Conservation (phyloP, 495 filamentous ascomycete species). For the Pyronema omphalodes region DNA sequence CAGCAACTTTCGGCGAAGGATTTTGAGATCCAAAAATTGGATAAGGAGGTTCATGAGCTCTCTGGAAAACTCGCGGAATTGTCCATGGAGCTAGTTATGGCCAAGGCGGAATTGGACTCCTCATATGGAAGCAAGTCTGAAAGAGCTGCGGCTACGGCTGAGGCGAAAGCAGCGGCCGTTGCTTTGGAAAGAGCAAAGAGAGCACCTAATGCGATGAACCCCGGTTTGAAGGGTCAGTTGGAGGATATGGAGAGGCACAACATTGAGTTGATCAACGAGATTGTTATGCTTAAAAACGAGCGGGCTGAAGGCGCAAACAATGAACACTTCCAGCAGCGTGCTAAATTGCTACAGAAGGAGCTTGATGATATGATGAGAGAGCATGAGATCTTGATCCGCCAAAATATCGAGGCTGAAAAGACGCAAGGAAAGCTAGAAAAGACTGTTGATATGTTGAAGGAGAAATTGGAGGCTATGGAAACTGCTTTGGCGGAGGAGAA, state of each 20-base stretch:
- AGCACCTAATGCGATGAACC: slow-evolving; percentile 26
- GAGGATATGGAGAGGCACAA: slow-evolving; percentile 44
- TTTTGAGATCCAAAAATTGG: slow-evolving; percentile 32
- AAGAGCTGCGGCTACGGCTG: slow-evolving; percentile 56
- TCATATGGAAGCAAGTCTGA: slow-evolving; percentile 68
- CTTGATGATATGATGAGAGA: slow-evolving; percentile 65
- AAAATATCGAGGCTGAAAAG: slow-evolving; percentile 70
- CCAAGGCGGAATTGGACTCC: slow-evolving; percentile 83
- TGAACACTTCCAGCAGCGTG: slow-evolving; percentile 37
- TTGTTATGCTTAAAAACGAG: slow-evolving; percentile 34
- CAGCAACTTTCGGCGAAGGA: slow-evolving; percentile 26
- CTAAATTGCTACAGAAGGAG: slow-evolving; percentile 53
- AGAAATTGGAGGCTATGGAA: slow-evolving; percentile 50
- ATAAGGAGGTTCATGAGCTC: slow-evolving; percentile 50
- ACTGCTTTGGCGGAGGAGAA: slow-evolving; percentile 51
- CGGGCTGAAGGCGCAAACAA: slow-evolving; percentile 23
- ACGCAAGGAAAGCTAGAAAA: slow-evolving; percentile 62
- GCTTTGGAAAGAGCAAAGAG: slow-evolving; percentile 20
- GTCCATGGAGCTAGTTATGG: slow-evolving; percentile 80
- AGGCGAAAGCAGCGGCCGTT: slow-evolving; percentile 21
- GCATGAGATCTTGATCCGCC: slow-evolving; percentile 72
- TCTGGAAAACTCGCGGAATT: slow-evolving; percentile 70
- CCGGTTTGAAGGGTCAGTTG: slow-evolving; percentile 47
- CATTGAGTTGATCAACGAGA: slow-evolving; percentile 38
- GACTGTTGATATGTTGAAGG: slow-evolving; percentile 49